Evolutionary conservation across 164 flowering plant species (phyloP).

Genomic region (Piper betle): DNA sequence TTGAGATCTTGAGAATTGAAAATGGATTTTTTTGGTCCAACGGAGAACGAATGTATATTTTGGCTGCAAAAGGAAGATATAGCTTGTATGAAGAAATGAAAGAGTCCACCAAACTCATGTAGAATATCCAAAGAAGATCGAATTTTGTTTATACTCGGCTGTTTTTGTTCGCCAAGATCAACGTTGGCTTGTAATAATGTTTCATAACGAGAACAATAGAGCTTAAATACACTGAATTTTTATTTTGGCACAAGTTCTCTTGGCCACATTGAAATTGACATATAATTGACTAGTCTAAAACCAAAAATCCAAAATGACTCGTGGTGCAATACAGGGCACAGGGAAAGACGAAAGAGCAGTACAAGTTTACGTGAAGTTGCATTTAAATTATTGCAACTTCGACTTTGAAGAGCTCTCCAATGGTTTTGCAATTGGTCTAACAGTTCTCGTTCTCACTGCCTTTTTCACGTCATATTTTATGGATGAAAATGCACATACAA

Average conservation of each 20-base stretch:
- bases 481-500: constrained; percentile 64
- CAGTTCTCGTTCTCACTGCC: constrained; percentile 28
- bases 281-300: background rate
- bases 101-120: too few species aligned
- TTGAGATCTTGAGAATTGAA: too few species aligned
- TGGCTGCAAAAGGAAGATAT: too few species aligned
- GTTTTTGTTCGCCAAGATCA: too few species aligned
- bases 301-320: background rate
- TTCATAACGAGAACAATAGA: too few species aligned
- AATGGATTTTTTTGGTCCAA: too few species aligned
- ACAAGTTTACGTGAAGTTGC: background rate
- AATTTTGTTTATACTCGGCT: too few species aligned
- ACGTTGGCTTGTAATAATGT: too few species aligned
- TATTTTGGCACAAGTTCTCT: background rate
- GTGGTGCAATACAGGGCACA: background rate
- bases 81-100: too few species aligned
- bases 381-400: background rate
- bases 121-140: too few species aligned
- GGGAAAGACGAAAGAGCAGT: background rate
- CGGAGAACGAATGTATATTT: too few species aligned
- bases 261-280: background rate
- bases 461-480: constrained; percentile 67
- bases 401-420: constrained; percentile 63
- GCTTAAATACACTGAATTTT: background rate
- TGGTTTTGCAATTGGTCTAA: constrained; percentile 63